A percentile compares a stretch with the other conserved stretches of the same genome.
These are phyloP conservation scores for Sugiyamaella lignohabitans DNA, from an alignment of 805 yeast species.

Conservation along the genomic window DNA sequence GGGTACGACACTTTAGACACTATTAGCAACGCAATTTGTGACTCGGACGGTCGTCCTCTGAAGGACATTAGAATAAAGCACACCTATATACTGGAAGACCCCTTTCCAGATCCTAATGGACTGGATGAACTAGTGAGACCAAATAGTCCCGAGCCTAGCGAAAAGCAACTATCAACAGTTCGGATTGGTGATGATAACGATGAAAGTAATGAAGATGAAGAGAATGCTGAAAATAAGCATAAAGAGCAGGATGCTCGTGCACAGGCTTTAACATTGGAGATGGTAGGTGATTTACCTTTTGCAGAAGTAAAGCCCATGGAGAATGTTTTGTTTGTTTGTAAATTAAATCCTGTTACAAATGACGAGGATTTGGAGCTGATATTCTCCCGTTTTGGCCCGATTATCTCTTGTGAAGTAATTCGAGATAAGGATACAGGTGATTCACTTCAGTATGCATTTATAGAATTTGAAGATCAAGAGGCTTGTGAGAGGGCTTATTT, in stretches of 20 bases:
- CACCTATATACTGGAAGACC: constrained; percentile 47
- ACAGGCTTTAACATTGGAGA: constrained; percentile 55
- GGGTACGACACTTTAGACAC: constrained; percentile 41
- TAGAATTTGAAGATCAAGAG: constrained; percentile 44
- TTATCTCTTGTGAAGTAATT: constrained; percentile 47
- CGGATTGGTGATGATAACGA: constrained; percentile 25
- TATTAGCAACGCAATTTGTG: constrained; percentile 38
- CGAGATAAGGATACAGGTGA: constrained; percentile 42
- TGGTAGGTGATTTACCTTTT: constrained; percentile 56
- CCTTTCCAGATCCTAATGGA: constrained; percentile 39
- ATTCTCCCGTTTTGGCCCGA: constrained; percentile 56
- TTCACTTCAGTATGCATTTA: constrained; percentile 56
- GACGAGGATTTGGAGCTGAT: constrained; percentile 49
- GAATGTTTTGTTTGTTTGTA: constrained; percentile 54
- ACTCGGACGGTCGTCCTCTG: constrained; percentile 37
- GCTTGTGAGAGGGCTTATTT: constrained; percentile 58
- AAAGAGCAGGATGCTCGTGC: constrained; percentile 38
- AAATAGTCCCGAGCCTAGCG: constrained; percentile 35
- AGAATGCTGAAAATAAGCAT: constrained; percentile 25
- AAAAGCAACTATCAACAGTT: constrained; percentile 31
- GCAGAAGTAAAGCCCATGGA: constrained; percentile 58
- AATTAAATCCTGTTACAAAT: constrained; percentile 55
- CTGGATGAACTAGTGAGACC: constrained; percentile 22
- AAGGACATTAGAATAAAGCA: constrained; percentile 48
- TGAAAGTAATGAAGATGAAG: constrained; percentile 26